Conservation (phyloP, 805 yeast species). For the Barnettozyma salicaria region DNA sequence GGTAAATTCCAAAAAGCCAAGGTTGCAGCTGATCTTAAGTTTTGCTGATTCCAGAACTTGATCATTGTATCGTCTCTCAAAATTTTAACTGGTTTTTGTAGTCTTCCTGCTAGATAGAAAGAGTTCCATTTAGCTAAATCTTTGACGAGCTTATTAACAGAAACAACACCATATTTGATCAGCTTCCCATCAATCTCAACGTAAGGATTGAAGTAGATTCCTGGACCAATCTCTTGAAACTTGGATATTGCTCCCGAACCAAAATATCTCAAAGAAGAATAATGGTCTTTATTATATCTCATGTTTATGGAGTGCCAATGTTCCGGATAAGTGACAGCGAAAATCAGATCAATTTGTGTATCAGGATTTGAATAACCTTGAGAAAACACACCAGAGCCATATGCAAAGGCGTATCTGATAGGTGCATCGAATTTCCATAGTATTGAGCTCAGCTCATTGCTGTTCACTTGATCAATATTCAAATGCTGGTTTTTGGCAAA, state of each 20-base stretch:
- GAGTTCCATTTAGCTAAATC: conserved; percentile 85
- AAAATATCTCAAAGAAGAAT: conserved; percentile 57
- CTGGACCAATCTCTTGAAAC: conserved; percentile 73
- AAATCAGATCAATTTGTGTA: conserved; percentile 81
- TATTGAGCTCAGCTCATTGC: conserved; percentile 41
- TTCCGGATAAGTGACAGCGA: conserved; percentile 68
- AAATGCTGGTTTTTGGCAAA: conserved; percentile 57
- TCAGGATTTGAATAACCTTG: conserved; percentile 49
- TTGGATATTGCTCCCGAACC: conserved; percentile 54
- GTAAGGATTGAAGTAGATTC: conserved; percentile 91
- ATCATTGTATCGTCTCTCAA: conserved; percentile 59
- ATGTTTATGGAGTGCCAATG: conserved; percentile 77
- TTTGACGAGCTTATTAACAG: conserved; percentile 48
- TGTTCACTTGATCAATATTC: conserved; percentile 35
- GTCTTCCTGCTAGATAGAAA: conserved; percentile 83
- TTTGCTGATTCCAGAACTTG: conserved; percentile 64
- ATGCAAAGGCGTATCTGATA: conserved; percentile 78
- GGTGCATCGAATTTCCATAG: conserved; percentile 63
- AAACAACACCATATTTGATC: conserved; percentile 85
- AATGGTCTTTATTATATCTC: conserved; percentile 63
- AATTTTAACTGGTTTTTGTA: conserved; percentile 89
- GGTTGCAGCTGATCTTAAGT: conserved; percentile 71
- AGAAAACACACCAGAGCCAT: conserved; percentile 88
- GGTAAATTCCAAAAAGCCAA: conserved; percentile 38
- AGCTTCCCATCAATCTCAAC: conserved; percentile 53